phyloP scores from a whole-genome alignment of 495 filamentous ascomycete genomes.

The Annulohypoxylon maeteangense region DNA sequence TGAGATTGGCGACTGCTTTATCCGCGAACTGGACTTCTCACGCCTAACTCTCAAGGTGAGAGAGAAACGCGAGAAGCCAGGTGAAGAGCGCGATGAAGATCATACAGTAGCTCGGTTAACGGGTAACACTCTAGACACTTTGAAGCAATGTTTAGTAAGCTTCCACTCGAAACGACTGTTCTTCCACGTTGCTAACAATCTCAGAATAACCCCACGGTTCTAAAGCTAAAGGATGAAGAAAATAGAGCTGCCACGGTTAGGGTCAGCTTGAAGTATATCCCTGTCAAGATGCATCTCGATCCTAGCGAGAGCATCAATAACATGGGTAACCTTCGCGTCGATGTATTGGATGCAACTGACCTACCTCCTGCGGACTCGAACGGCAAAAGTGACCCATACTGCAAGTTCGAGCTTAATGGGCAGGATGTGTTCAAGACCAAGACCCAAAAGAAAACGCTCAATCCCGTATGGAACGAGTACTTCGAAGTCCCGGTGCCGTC shows the following conservation, averaged over 20 bases:
- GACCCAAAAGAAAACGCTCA: constrained; percentile 93
- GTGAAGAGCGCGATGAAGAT: constrained; percentile 73
- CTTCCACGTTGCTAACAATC: constrained; percentile 26
- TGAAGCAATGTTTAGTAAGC: constrained; percentile 85
- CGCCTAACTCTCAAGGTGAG: constrained; percentile 87
- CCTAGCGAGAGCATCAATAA: constrained; percentile 98
- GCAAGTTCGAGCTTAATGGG: constrained; percentile 89
- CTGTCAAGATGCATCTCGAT: constrained; percentile 91
- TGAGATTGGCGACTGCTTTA: constrained; percentile 94
- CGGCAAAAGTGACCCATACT: constrained; percentile 95
- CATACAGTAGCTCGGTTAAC: constrained; percentile 82
- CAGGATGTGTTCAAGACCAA: constrained; percentile 92
- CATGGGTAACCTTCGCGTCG: constrained; percentile 90
- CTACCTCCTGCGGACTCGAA: constrained; percentile 94
- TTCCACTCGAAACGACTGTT: background rate
- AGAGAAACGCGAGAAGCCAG: constrained; percentile 77
- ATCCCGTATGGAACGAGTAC: constrained; percentile 94
- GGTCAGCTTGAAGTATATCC: constrained; percentile 92
- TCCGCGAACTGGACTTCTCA: constrained; percentile 95
- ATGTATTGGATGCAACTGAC: constrained; percentile 87
- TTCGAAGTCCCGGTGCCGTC: constrained; percentile 87
- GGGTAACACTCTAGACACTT: constrained; percentile 84
- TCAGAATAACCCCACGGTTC: constrained; percentile 86
- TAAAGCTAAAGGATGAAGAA: constrained; percentile 78
- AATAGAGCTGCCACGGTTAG: constrained; percentile 83